Evolutionary conservation across 345 rosid genomes (phyloP).

Genomic region (Gynandropsis gynandra): DNA sequence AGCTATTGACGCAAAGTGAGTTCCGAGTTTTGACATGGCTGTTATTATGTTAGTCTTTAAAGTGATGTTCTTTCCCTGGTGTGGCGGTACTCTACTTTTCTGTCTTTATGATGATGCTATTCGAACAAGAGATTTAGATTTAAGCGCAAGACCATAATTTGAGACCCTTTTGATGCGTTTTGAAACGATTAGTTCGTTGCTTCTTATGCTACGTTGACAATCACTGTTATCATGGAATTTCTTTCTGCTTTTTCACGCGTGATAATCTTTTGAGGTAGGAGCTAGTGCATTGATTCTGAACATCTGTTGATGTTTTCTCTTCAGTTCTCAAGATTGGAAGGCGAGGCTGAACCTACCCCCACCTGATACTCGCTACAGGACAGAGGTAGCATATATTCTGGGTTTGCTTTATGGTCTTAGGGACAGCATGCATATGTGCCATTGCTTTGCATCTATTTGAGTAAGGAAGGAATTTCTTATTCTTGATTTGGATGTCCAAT

Average conservation of each 20-base stretch:
- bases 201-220: not conserved
- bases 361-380: constrained; percentile 66
- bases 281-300: not conserved
- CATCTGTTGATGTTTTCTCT: not conserved
- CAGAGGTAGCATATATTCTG: constrained; percentile 53
- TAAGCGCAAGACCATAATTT: too few species aligned
- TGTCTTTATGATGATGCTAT: too few species aligned
- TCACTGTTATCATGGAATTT: not conserved
- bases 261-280: not conserved
- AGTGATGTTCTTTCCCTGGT: not conserved
- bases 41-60: not conserved
- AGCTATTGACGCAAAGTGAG: constrained; percentile 60
- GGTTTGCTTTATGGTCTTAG: too few species aligned
- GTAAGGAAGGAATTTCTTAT: not conserved
- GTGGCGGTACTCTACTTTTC: too few species aligned
- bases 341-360: constrained; percentile 64
- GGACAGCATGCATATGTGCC: too few species aligned
- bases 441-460: not conserved
- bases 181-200: not conserved
- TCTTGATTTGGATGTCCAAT: not conserved
- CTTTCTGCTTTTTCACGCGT: not conserved
- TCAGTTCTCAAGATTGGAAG: constrained; percentile 89
- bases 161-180: not conserved
- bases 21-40: not conserved
- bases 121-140: too few species aligned